Conservation (phyloP, 2,329 filamentous ascomycete genomes). For the Ophiostoma sp. region DNA sequence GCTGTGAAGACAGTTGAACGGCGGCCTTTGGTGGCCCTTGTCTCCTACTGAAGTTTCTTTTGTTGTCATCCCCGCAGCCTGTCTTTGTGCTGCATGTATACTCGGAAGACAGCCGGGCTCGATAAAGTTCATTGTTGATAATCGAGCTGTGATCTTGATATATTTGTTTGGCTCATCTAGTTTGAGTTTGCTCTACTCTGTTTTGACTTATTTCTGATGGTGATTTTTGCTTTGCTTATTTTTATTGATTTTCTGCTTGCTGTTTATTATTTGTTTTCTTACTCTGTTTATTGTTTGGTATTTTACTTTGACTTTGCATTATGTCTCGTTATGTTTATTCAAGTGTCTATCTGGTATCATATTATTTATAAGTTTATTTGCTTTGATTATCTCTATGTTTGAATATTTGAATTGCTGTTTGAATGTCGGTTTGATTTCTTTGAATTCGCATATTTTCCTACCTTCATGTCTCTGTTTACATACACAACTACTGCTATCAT, state of each 20-base stretch:
- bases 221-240: no score
- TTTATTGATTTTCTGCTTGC: background rate
- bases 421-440: background rate
- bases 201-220: no score
- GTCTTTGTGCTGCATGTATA: conserved; percentile 3
- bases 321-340: background rate
- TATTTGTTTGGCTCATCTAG: no score
- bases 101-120: background rate
- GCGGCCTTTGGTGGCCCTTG: background rate
- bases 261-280: background rate
- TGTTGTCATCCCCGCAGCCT: background rate
- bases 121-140: no score
- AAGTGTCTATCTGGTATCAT: background rate
- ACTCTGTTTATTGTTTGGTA: background rate
- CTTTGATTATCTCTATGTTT: background rate
- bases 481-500: background rate
- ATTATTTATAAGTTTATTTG: background rate
- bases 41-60: background rate
- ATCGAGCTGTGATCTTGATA: no score
- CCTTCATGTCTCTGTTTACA: background rate
- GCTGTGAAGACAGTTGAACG: no score
- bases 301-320: no score
- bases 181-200: no score
- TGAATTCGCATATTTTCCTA: background rate
- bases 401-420: background rate